Percentiles rank a stretch among this genome's conserved stretches.
Conservation (phyloP, 495 filamentous ascomycete species). For the Lophium mytilinum region DNA sequence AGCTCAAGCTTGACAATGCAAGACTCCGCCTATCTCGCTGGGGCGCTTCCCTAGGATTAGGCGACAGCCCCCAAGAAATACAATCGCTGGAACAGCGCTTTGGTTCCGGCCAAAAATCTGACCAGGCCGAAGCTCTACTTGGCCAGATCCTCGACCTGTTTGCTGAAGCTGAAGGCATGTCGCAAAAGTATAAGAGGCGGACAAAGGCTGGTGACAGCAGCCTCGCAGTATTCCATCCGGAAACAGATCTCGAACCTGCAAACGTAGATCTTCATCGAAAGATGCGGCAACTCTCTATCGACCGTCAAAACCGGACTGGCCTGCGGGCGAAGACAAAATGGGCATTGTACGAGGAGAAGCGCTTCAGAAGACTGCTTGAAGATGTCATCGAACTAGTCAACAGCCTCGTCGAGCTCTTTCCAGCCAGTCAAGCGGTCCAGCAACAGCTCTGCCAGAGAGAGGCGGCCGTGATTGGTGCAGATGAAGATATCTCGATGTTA, state of each 20-base stretch:
- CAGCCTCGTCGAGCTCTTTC: constrained; percentile 28
- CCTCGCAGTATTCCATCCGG: constrained; percentile 9
- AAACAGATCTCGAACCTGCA: constrained; percentile 18
- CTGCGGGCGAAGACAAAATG: constrained; percentile 15
- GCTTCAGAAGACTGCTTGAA: constrained; percentile 23
- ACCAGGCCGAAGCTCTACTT: constrained; percentile 23
- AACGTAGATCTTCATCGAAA: constrained; percentile 20
- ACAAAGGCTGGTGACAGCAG: too few relatives aligned
- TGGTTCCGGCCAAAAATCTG: constrained; percentile 6
- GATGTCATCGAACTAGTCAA: constrained; percentile 26
- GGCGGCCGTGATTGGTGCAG: constrained; percentile 16
- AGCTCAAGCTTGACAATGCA: constrained; percentile 22
- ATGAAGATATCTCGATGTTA: constrained; percentile 6
- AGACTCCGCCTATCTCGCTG: constrained; percentile 19
- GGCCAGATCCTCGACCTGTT: constrained; percentile 25
- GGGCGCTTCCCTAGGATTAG: constrained; percentile 11
- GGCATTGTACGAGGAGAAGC: constrained; percentile 21
- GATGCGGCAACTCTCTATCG: constrained; percentile 25
- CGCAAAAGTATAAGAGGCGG: too few relatives aligned
- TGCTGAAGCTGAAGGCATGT: constrained; percentile 26
- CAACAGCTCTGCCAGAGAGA: constrained; percentile 23
- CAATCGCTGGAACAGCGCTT: constrained; percentile 1
- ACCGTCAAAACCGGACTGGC: constrained; percentile 20
- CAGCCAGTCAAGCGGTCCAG: constrained; percentile 19
- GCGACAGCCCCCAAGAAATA: not conserved